These are phyloP conservation scores for Trametes sanguinea DNA, from an alignment of 768 basidiomycete genomes.

Conservation along the genomic window DNA sequence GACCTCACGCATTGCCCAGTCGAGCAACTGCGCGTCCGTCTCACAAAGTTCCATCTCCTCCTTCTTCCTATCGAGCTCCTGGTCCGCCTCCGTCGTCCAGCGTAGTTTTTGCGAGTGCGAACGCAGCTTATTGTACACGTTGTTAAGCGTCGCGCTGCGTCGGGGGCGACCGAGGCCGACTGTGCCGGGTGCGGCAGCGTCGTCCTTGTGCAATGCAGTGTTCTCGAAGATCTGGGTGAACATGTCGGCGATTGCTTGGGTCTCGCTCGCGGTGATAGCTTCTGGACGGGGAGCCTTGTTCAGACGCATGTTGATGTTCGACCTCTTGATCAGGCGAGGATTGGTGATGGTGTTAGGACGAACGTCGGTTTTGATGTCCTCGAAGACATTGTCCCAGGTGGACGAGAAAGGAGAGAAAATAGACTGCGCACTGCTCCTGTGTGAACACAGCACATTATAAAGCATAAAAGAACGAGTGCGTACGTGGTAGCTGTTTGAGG, in stretches of 20 bases:
- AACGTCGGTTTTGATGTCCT: slow-evolving; percentile 41
- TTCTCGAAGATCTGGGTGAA: slow-evolving; percentile 63
- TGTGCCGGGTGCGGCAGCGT: background rate
- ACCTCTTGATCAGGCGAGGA: slow-evolving; percentile 15
- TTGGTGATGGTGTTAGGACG: slow-evolving; percentile 27
- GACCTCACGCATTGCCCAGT: slow-evolving; percentile 71
- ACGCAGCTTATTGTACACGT: slow-evolving; percentile 54
- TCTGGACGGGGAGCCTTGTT: slow-evolving; percentile 42
- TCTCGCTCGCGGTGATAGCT: slow-evolving; percentile 69
- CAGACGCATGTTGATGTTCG: background rate
- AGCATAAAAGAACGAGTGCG: background rate
- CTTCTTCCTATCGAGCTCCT: slow-evolving; percentile 61
- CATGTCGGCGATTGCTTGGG: slow-evolving; percentile 68
- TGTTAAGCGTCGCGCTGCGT: slow-evolving; percentile 34
- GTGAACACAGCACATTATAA: background rate
- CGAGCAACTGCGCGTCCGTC: slow-evolving; percentile 68
- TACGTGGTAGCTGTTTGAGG: background rate
- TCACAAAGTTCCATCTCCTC: slow-evolving; percentile 72
- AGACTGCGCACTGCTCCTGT: slow-evolving; percentile 19
- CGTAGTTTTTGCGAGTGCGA: slow-evolving; percentile 55
- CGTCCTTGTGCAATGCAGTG: slow-evolving; percentile 1
- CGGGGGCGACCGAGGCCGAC: slow-evolving; percentile 27
- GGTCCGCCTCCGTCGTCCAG: slow-evolving; percentile 76
- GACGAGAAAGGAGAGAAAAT: slow-evolving; percentile 34
- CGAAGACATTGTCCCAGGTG: slow-evolving; percentile 59